phyloP scores from a whole-genome alignment of 1,139 yeast genomes.

The Suhomyces bokatorum region DNA sequence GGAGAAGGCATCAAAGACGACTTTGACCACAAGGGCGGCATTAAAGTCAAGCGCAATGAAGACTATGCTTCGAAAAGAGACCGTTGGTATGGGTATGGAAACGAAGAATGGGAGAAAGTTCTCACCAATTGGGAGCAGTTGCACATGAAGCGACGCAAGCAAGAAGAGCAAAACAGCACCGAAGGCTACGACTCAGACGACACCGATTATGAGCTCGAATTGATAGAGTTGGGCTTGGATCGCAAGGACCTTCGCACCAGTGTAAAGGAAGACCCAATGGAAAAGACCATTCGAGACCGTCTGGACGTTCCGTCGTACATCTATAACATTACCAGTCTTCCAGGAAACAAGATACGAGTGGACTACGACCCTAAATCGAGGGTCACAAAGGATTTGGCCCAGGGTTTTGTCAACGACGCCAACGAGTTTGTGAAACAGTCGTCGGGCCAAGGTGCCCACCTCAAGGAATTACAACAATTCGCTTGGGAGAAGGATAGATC shows the following conservation, averaged over 20 bases:
- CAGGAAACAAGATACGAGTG: conserved; percentile 26
- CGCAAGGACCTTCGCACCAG: conserved; percentile 28
- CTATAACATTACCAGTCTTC: conserved; percentile 32
- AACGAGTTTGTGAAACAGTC: conserved; percentile 55
- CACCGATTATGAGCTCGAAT: conserved; percentile 51
- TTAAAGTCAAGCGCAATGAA: conserved; percentile 37
- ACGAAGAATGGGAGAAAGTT: conserved; percentile 56
- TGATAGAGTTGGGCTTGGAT: conserved; percentile 47
- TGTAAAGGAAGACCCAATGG: conserved; percentile 38
- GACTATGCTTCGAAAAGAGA: conserved; percentile 72
- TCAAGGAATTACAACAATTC: conserved; percentile 48
- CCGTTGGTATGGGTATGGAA: conserved; percentile 75
- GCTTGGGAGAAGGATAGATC: conserved; percentile 49
- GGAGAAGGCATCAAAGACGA: conserved; percentile 39
- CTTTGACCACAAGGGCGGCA: conserved; percentile 18
- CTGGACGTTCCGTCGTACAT: conserved; percentile 56
- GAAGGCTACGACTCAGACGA: conserved; percentile 39
- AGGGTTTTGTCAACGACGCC: conserved; percentile 51
- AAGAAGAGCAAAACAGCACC: conserved; percentile 14
- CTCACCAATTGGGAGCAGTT: conserved; percentile 46
- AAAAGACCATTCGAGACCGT: conserved; percentile 46
- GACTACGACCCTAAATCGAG: conserved; percentile 61
- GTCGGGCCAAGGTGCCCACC: conserved; percentile 53
- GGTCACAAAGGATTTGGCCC: conserved; percentile 44
- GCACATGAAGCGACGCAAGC: conserved; percentile 24